Percentiles rank a stretch among this genome's conserved stretches.
phyloP scores from a whole-genome alignment of 306 rosid species.

The Cicer cuneatum region DNA sequence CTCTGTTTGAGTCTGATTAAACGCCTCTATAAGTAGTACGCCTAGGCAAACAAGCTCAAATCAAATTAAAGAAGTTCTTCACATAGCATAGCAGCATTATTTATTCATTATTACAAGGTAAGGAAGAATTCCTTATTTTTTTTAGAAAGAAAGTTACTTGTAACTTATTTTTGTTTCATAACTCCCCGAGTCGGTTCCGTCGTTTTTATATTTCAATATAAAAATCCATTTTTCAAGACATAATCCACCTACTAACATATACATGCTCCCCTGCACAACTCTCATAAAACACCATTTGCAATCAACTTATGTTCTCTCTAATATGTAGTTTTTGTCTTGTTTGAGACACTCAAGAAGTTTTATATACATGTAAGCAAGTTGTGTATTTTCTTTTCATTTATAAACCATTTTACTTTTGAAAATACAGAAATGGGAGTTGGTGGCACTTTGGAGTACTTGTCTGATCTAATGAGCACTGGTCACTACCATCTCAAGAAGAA shows the following conservation, averaged over 20 bases:
- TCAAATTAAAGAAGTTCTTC: slow-evolving; percentile 47
- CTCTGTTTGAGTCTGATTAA: slow-evolving; percentile 54
- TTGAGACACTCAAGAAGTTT: slow-evolving; percentile 33
- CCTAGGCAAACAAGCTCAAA: slow-evolving; percentile 49
- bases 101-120: slow-evolving; percentile 54
- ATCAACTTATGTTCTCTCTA: slow-evolving; percentile 15
- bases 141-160: slow-evolving; percentile 49
- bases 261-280: slow-evolving; percentile 29
- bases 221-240: slow-evolving; percentile 35
- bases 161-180: slow-evolving; percentile 52
- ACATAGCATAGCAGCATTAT: slow-evolving; percentile 47
- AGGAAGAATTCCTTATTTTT: slow-evolving; percentile 61
- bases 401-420: slow-evolving; percentile 37
- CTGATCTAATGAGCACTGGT: slow-evolving; percentile 76
- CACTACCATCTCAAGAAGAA: slow-evolving; percentile 57
- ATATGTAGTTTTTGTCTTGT: slow-evolving; percentile 8
- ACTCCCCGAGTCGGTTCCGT: slow-evolving; percentile 37
- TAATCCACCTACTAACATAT: slow-evolving; percentile 28
- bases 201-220: slow-evolving; percentile 27
- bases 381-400: not conserved
- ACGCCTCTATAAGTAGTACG: slow-evolving; percentile 56
- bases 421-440: slow-evolving; percentile 84
- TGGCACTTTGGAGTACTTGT: slow-evolving; percentile 80
- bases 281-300: slow-evolving; percentile 26
- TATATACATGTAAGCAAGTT: slow-evolving; percentile 15